Conservation (phyloP, 2,329 filamentous ascomycete genomes). For the Claviceps lovelessii region DNA sequence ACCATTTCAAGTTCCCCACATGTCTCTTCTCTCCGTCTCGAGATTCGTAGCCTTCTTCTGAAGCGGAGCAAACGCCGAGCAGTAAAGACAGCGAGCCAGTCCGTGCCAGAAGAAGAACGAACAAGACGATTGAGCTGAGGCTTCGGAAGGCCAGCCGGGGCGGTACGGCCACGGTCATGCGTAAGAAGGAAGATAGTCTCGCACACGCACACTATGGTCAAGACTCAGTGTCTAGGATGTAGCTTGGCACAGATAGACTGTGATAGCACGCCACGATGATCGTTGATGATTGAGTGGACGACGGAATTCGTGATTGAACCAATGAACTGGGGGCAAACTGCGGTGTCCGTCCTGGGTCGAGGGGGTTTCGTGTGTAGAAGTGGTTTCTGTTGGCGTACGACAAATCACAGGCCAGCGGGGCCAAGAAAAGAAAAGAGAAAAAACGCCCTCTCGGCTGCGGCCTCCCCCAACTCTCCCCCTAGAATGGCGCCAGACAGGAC, state of each 20-base stretch:
- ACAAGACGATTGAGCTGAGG: neutral
- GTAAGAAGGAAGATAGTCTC: neutral
- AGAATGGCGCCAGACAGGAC: too few relatives aligned
- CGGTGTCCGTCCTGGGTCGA: neutral
- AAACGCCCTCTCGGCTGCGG: neutral
- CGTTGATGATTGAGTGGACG: neutral
- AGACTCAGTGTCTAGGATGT: neutral
- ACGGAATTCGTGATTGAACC: neutral
- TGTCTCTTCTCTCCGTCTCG: neutral
- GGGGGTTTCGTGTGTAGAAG: neutral
- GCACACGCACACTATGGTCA: neutral
- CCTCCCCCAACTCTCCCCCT: neutral
- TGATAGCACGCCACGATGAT: constrained; percentile 1
- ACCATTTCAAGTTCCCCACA: neutral
- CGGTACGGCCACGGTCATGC: neutral
- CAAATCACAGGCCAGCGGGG: neutral
- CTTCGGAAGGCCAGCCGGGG: constrained; percentile 3
- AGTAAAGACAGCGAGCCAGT: neutral
- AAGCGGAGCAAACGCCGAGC: neutral
- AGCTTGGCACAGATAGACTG: neutral
- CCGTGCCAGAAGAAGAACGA: neutral
- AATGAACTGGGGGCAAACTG: neutral
- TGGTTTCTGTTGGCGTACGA: neutral
- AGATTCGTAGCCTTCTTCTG: neutral
- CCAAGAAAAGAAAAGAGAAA: neutral